These are phyloP conservation scores for Trichoderma asperellum DNA, from an alignment of 2,329 filamentous ascomycete species.

Conservation along the genomic window DNA sequence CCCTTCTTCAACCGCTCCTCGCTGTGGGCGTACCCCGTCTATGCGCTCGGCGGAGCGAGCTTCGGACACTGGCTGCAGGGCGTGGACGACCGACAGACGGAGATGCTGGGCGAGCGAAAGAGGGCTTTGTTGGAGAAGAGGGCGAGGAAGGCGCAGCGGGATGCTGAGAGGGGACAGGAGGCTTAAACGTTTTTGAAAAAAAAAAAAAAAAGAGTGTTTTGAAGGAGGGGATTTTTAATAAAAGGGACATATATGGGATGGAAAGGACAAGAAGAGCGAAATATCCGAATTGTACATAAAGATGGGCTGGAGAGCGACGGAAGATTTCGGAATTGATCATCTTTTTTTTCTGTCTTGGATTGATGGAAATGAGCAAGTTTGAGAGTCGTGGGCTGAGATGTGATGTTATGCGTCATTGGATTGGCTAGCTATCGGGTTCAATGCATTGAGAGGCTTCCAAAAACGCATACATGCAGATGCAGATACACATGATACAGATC, in stretches of 20 bases:
- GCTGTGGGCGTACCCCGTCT: conserved; percentile 90
- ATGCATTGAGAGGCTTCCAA: background rate
- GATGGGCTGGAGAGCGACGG: background rate
- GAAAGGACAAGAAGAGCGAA: background rate
- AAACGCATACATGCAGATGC: background rate
- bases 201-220: too few species aligned
- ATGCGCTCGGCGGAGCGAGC: conserved; percentile 80
- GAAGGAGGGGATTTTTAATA: background rate
- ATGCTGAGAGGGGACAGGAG: conserved; percentile 35
- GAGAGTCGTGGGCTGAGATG: background rate
- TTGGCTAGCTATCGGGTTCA: background rate
- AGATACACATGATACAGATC: background rate
- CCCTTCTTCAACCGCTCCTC: conserved; percentile 84
- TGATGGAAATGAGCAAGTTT: background rate
- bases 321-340: background rate
- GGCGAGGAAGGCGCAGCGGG: conserved; percentile 61
- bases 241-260: background rate
- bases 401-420: background rate
- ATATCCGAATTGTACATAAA: conserved; percentile 14
- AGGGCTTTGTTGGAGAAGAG: conserved; percentile 85
- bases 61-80: conserved; percentile 98
- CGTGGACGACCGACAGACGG: conserved; percentile 81
- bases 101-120: conserved; percentile 77
- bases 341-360: background rate
- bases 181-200: background rate